Evolutionary conservation across 371 early-diverging fungal genomes (phyloP).

Genomic region (Scutellospora calospora): DNA sequence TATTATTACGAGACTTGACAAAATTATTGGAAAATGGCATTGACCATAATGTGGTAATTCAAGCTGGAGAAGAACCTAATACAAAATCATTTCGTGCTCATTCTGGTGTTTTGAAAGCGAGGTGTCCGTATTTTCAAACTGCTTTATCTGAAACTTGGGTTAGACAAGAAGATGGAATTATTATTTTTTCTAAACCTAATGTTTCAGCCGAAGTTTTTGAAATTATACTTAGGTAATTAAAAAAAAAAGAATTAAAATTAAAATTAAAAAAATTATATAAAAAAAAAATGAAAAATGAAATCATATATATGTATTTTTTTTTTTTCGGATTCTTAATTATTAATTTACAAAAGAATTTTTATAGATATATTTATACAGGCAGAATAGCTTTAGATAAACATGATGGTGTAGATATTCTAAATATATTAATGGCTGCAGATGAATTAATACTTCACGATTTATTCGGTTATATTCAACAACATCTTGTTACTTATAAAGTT

Average conservation of each 20-base stretch:
- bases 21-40: slow-evolving; percentile 12
- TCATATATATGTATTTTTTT: background rate
- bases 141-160: slow-evolving; percentile 31
- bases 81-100: slow-evolving; percentile 23
- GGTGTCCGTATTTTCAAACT: slow-evolving; percentile 22
- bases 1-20: slow-evolving; percentile 29
- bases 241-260: too few species aligned
- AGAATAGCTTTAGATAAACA: slow-evolving; percentile 9
- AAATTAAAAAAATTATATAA: background rate
- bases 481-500: slow-evolving; percentile 13
- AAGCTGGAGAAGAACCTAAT: slow-evolving; percentile 31
- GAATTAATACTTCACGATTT: slow-evolving; percentile 34
- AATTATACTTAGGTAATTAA: background rate
- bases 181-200: slow-evolving; percentile 22
- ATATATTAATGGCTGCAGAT: slow-evolving; percentile 38
- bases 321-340: background rate
- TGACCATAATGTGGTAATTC: slow-evolving; percentile 25
- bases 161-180: slow-evolving; percentile 15
- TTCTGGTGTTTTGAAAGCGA: slow-evolving; percentile 22
- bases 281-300: background rate
- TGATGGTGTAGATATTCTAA: slow-evolving; percentile 18
- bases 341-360: background rate
- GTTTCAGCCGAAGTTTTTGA: slow-evolving; percentile 1
- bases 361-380: slow-evolving; percentile 41
- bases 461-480: slow-evolving; percentile 29